Evolutionary conservation across 2,329 filamentous ascomycete genomes (phyloP), one percentile per base, ranked within the genome.

Genomic region (Lachnellula willkommii): DNA sequence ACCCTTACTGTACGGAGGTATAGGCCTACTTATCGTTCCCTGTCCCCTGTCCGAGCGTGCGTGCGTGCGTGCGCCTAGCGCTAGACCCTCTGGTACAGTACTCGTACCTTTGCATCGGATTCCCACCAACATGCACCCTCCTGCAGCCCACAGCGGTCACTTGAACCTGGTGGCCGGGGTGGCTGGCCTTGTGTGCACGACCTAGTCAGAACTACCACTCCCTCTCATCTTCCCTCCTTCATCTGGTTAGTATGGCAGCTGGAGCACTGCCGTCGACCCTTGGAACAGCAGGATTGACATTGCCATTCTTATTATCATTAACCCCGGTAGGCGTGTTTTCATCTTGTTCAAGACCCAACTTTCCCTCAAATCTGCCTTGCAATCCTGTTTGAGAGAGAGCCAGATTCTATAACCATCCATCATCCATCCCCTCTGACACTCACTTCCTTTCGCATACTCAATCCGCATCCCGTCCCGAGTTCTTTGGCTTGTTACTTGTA

Each of bases 141-240:
- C 24, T 49, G 36, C 45, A 42, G 36, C 52, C 47, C 47, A 26
- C 24, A 52, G 50, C 50, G 39, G 50, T 52, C 50, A 50, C 48
- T 50, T 47, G 42, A 26, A 45, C 42, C 42, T 20, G 42, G 11
- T 12, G 42, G 42, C 17, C 17, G 42, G 42, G 22, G 42, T n/a
- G 42, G 42, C 20, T 45, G 42, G 42, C 20, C 12, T n/a, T 45
- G 15, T 42, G 14, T 45, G n/a, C 20, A 17, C 42, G 24, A 15
- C 17, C 37, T 40, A 15, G 14, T 39, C 11, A 11, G 9, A 32
- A 32, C 42, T 26, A 12, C 20, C 22, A 15, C 2, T 24, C 11
- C 42, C 20, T 45, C 42, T 45, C 42, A 45, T 24, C 42, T 45
- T 24, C 42, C 42, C 26, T 24, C 42, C 20, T 24, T 45, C n/a